Base-by-base conservation (phyloP, 495 filamentous ascomycete genomes). In the Parachaetomium inaequale region DNA sequence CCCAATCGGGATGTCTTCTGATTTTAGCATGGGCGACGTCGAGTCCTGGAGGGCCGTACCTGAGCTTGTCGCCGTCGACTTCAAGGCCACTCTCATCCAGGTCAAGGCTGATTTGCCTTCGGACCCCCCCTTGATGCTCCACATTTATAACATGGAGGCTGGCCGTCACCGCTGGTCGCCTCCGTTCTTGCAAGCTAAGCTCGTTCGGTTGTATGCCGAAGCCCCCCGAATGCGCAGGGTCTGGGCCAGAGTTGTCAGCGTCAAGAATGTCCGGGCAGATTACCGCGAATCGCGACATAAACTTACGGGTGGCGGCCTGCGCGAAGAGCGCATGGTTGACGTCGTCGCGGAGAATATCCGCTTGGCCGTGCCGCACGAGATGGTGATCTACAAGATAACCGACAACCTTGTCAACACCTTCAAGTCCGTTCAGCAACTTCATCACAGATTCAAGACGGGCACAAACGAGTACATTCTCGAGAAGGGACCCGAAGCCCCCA, bases 371-470 rank as follows among this genome's bases (percentile, higher is more conserved):
- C 94, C 94, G n/a, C 92, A 98, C 76, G 91, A 96, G 66, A 83
- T 98, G 72, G 85, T 96, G 3, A 81, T 97, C 65, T 88, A 96
- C 74, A 88, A 89, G 64, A 86, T 99, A 58, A 88, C 94, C 14
- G 94, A 99, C 72, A 99, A 98, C 68, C 75, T 94, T 51, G 84
- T 89, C 64, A 98, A 97, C 70, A 87, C 88, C 2, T 78, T 87
- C 53, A 99, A 99, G 68, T 88, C 94, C 17, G 83, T 86, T 51
- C 82, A 94, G 67, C 93, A 97, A 65, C 84, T 99, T 17, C 90
- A 94, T 67, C 89, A 97, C 74, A 85, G 92, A 8, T 96, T 98
- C 76, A 86, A 85, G 66, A 95, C 88, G 2, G 88, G 87, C 3
- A 88, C 84, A n/a, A 87, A 90, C 60, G 92, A 96, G 57, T 93